Base-by-base conservation (phyloP, 2,329 filamentous ascomycete genomes). In the Diplodia corticola region DNA sequence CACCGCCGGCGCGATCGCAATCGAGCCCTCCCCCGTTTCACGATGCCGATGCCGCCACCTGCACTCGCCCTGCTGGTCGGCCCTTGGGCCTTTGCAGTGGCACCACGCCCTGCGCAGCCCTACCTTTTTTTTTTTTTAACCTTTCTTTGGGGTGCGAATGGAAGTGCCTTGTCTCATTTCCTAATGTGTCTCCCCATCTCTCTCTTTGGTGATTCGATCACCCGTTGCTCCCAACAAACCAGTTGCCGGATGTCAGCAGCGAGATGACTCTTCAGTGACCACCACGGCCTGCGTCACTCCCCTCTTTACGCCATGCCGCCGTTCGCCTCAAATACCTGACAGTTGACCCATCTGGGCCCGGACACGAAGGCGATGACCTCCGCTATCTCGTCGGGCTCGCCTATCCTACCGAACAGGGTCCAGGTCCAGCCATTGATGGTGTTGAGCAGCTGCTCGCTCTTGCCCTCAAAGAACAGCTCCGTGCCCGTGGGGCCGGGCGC, bases 401-500 rank as follows among this genome's bases (percentile, higher is more conserved):
- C 73, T 10, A 75, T 46, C 28, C 63, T 33, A 20, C 49, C 20
- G 33, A 57, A 57, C 37, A 37, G 49, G 10, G 26, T 46, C 51
- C 50, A 65, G 10, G 26, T 46, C 51, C 50, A 65, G 13, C 51
- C 17, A 6, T 13, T 46, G 9, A 54, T 54, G 15, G 26, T 68
- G 24, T 80, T 84, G 74, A 22, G 72, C 69, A 79, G 71, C 73
- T 64, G 81, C 78, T 72, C 88, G 88, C 57, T 61, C 57, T 61
- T 61, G n/a, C 44, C 57, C 44, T 50, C 12, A n/a, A 35, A 61
- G 44, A 61, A 61, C 35, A 88, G 72, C 4, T 86, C 85, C 0
- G 86, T 87, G 0, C 74, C 82, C 0, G 84, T 88, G 1, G 85
- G 85, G 0, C 84, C 84, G 0, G 84, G 84, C 0, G 83, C 81